Base-by-base conservation (phyloP, 2,329 filamentous ascomycete species). In the Sclerotinia minor region DNA sequence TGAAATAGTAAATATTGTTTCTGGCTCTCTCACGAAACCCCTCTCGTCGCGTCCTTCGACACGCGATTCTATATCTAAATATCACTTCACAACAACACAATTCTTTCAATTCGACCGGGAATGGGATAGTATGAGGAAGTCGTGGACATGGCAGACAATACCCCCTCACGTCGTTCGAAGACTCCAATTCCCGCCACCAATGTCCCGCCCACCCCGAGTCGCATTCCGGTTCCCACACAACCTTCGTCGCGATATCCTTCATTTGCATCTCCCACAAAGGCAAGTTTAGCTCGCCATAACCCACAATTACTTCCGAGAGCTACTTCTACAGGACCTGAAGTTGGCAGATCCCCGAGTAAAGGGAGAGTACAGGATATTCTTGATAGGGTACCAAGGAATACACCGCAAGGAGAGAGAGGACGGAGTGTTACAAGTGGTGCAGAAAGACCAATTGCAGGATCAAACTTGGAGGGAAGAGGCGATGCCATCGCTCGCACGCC, bases 211-310 rank as follows among this genome's bases (percentile, higher is more conserved):
- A 80, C 78, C 67, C 78, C 78, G 59, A 75, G 73, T 72, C 75
- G 73, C 57, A 75, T 75, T 52, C 75, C 75, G 4, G 69, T 69
- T 45, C 71, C 65, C 52, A 64, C 61, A 41, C 61, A 68, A 65
- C 35, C 58, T 7, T 21, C 67, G 71, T 71, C 66, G 69, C 74
- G 41, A 73, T 78, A 24, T 76, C 83, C 85, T 0, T 89, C 87
- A 0, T 90, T 87, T 74, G 85, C 85, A 65, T 89, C 88, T n/a
- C 88, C 89, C 0, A 90, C 88, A 0, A 86, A 83, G 75, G 83
- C 88, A 17, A 91, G 87, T 73, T 78, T 90, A 19, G 81, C 87
- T 68, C 84, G 85, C 71, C 83, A 85, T 59, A 85, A 89, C 69
- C 85, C 87, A 0, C 83, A 87, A 15, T 80, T 88, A 8, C 77